These are phyloP conservation scores for Ascochyta viciae-villosae DNA, from an alignment of 2,329 filamentous ascomycete species.

Conservation along the genomic window DNA sequence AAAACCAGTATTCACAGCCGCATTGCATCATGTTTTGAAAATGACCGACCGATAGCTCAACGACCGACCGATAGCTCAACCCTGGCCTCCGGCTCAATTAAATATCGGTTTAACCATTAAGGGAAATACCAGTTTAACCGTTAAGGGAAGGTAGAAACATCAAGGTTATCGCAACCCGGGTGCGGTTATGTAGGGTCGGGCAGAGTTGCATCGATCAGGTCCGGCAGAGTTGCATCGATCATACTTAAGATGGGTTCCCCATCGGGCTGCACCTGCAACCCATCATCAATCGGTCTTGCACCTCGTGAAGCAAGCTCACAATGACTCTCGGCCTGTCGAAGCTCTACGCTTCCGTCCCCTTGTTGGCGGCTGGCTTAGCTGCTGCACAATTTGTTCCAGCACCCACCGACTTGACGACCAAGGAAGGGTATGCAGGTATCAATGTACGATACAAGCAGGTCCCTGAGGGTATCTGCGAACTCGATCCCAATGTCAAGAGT, in stretches of 20 bases:
- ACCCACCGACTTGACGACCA: constrained; percentile 54
- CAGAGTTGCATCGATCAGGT: too few species aligned
- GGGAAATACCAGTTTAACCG: constrained; percentile 23
- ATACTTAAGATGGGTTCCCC: constrained; percentile 1
- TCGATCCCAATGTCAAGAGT: constrained; percentile 62
- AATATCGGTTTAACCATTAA: constrained; percentile 19
- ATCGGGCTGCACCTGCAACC: background rate
- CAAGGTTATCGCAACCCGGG: constrained; percentile 12
- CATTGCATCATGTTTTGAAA: background rate
- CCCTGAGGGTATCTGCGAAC: constrained; percentile 62
- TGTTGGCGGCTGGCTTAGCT: constrained; percentile 27
- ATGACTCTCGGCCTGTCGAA: constrained; percentile 21
- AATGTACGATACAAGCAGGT: constrained; percentile 66
- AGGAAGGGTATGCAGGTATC: constrained; percentile 55
- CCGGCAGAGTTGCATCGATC: background rate
- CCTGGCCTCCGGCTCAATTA: constrained; percentile 8
- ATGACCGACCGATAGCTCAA: background rate
- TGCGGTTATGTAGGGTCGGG: background rate
- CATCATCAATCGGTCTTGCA: background rate
- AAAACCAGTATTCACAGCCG: background rate
- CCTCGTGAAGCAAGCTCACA: background rate
- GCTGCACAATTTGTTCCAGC: constrained; percentile 55
- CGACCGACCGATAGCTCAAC: background rate
- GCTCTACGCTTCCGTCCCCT: constrained; percentile 20
- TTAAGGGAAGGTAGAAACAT: constrained; percentile 21